A percentile compares a stretch with the other conserved stretches of the same genome.
These are phyloP conservation scores for Dunaliella sp. DNA, from an alignment of 139 green algal genomes.

Conservation along the genomic window DNA sequence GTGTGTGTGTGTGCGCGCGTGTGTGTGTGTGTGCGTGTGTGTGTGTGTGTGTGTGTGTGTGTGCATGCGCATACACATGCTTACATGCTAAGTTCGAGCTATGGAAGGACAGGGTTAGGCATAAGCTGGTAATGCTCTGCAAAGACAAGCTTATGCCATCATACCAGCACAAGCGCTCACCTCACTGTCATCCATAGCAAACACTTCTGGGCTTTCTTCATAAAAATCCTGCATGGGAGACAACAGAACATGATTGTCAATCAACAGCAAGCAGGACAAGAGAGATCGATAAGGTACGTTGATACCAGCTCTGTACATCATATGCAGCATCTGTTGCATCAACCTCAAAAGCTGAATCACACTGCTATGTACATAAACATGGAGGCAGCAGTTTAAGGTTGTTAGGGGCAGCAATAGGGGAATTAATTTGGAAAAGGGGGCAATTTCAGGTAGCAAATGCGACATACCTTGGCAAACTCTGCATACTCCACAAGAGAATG, in stretches of 20 bases:
- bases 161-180: conserved; percentile 30
- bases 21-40: neutral
- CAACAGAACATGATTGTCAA: neutral
- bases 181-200: conserved; percentile 63
- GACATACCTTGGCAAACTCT: conserved; percentile 66
- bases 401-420: too few relatives aligned
- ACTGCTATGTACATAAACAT: too few relatives aligned
- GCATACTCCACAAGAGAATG: conserved; percentile 67
- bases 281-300: neutral
- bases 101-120: neutral
- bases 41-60: neutral
- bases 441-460: too few relatives aligned
- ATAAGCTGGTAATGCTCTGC: neutral
- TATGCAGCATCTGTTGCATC: too few relatives aligned
- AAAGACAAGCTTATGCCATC: neutral
- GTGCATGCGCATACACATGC: neutral
- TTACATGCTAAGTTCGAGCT: neutral
- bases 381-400: too few relatives aligned
- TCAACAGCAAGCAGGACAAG: neutral
- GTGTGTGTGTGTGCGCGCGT: neutral
- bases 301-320: too few relatives aligned
- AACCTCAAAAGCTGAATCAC: too few relatives aligned
- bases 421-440: too few relatives aligned
- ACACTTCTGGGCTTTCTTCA: conserved; percentile 56
- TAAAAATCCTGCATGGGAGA: conserved; percentile 68